phyloP scores from a whole-genome alignment of 2,329 filamentous ascomycete species.

The Zasmidium angulare region DNA sequence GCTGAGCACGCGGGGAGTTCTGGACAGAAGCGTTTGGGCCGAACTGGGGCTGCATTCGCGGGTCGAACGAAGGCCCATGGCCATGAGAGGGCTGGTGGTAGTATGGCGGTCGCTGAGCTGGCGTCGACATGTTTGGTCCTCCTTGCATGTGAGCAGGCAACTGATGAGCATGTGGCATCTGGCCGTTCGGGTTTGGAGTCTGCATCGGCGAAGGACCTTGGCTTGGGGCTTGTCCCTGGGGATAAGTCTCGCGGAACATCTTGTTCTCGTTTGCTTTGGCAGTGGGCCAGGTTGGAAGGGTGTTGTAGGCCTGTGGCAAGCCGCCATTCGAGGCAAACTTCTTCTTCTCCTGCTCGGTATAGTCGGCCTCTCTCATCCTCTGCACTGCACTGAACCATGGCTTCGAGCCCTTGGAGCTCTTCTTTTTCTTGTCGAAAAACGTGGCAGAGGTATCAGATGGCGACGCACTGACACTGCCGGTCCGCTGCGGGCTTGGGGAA shows the following conservation, averaged over 20 bases:
- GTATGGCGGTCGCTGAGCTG: conserved; percentile 72
- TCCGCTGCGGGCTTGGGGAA: conserved; percentile 63
- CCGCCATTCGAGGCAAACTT: conserved; percentile 76
- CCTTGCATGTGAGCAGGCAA: conserved; percentile 75
- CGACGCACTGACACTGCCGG: conserved; percentile 25
- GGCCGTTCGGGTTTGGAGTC: conserved; percentile 56
- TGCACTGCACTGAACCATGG: conserved; percentile 59
- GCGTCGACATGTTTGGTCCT: conserved; percentile 66
- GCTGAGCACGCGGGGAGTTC: conserved; percentile 76
- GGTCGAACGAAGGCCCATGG: conserved; percentile 70
- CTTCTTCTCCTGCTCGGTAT: conserved; percentile 50
- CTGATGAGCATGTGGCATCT: conserved; percentile 79
- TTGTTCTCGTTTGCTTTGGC: conserved; percentile 70
- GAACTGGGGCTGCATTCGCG: conserved; percentile 82
- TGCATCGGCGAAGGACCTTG: conserved; percentile 64
- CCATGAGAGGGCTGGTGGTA: conserved; percentile 73
- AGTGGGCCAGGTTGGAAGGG: conserved; percentile 79
- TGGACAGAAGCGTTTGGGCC: conserved; percentile 72
- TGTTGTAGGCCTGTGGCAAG: conserved; percentile 82
- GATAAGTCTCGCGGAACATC: conserved; percentile 78
- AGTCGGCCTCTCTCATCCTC: conserved; percentile 63
- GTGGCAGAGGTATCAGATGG: conserved; percentile 19
- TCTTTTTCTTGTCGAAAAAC: conserved; percentile 39
- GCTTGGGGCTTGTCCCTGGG: conserved; percentile 60
- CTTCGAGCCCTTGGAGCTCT: conserved; percentile 63